These are phyloP conservation scores for Glycyrrhiza uralensis DNA, from an alignment of 306 rosid species.

Conservation along the genomic window DNA sequence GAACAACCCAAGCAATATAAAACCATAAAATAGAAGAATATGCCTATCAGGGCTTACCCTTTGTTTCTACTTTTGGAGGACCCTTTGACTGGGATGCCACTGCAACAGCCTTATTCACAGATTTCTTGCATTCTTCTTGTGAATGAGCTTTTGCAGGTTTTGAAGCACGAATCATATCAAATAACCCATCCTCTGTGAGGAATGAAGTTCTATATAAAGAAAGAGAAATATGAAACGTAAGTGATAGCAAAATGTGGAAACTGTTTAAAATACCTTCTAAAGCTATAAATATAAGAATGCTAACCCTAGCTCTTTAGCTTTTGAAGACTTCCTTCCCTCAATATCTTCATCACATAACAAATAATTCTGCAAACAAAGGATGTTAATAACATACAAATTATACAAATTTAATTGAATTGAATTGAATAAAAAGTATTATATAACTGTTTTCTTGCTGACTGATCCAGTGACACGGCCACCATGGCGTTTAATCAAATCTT, in stretches of 20 bases:
- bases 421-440: conserved; percentile 19
- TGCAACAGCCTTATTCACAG: conserved; percentile 36
- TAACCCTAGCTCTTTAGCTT: conserved; percentile 96
- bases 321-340: conserved; percentile 84
- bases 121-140: conserved; percentile 43
- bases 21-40: background rate
- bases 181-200: conserved; percentile 93
- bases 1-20: background rate
- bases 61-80: conserved; percentile 50
- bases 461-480: conserved; percentile 96
- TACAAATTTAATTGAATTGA: conserved; percentile 16
- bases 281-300: conserved; percentile 29
- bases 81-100: conserved; percentile 42
- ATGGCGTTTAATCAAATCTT: conserved; percentile 91
- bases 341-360: conserved; percentile 95
- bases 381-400: conserved; percentile 21
- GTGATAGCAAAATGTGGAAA: background rate
- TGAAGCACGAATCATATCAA: conserved; percentile 71
- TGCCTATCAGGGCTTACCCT: conserved; percentile 47
- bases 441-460: conserved; percentile 92
- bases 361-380: conserved; percentile 66
- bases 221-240: background rate
- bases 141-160: conserved; percentile 45
- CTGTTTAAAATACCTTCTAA: background rate
- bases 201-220: conserved; percentile 56